These are phyloP conservation scores for Stemphylium vesicarium DNA, from an alignment of 2,329 filamentous ascomycete genomes.

Conservation along the genomic window DNA sequence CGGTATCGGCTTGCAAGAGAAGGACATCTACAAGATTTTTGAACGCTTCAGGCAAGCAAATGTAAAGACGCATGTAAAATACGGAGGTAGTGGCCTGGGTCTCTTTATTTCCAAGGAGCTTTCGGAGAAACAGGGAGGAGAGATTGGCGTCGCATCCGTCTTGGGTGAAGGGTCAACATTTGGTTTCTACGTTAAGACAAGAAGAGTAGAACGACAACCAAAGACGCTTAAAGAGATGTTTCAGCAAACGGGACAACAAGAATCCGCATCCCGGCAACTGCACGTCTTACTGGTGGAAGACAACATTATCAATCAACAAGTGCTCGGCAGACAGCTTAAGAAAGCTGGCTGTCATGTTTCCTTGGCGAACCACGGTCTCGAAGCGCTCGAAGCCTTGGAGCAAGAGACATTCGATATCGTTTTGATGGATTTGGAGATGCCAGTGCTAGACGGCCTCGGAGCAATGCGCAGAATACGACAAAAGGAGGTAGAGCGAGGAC, in stretches of 20 bases:
- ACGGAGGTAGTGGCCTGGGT: slow-evolving; percentile 54
- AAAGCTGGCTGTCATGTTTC: slow-evolving; percentile 41
- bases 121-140: slow-evolving; percentile 54
- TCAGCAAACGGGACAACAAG: slow-evolving; percentile 4
- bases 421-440: slow-evolving; percentile 63
- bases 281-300: slow-evolving; percentile 48
- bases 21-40: slow-evolving; percentile 50
- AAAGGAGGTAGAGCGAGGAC: slow-evolving; percentile 38
- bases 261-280: slow-evolving; percentile 17
- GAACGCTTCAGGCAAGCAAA: slow-evolving; percentile 47
- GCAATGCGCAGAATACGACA: slow-evolving; percentile 57
- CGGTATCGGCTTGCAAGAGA: slow-evolving; percentile 49
- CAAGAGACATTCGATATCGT: slow-evolving; percentile 40
- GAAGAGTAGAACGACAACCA: slow-evolving; percentile 26
- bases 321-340: slow-evolving; percentile 45
- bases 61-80: slow-evolving; percentile 48
- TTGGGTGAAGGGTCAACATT: slow-evolving; percentile 51
- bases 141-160: slow-evolving; percentile 53
- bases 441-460: slow-evolving; percentile 55
- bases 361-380: slow-evolving; percentile 47
- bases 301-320: slow-evolving; percentile 49
- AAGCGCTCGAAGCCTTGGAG: slow-evolving; percentile 44
- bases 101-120: slow-evolving; percentile 56
- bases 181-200: slow-evolving; percentile 53
- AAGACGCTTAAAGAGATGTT: slow-evolving; percentile 13